These are phyloP conservation scores for Aureobasidium sp. DNA, from an alignment of 2,329 filamentous ascomycete species.

Conservation along the genomic window DNA sequence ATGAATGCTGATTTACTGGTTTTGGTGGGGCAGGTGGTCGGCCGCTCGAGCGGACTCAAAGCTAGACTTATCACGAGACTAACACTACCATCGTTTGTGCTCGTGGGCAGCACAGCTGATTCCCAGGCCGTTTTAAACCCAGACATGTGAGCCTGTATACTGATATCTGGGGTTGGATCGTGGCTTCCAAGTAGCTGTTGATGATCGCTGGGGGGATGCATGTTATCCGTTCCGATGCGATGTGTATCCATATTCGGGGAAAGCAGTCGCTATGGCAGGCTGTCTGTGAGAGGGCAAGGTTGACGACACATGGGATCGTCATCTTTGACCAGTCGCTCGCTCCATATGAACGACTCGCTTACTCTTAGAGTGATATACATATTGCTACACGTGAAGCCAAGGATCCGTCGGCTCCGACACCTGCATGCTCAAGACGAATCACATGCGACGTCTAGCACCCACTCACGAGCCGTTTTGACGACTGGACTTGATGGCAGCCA, in stretches of 20 bases:
- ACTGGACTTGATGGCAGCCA: constrained; percentile 2
- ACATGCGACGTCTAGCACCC: neutral
- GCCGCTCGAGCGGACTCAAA: constrained; percentile 2
- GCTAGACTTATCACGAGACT: constrained; percentile 2
- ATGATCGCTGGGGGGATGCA: constrained; percentile 5
- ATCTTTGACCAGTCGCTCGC: neutral
- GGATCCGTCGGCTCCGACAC: neutral
- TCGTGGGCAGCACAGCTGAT: constrained; percentile 10
- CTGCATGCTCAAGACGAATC: constrained; percentile 6
- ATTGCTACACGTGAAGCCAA: constrained; percentile 7
- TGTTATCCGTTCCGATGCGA: constrained; percentile 1
- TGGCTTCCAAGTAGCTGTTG: neutral
- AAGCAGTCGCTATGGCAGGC: neutral
- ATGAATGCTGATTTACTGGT: neutral
- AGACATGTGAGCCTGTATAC: constrained; percentile 2
- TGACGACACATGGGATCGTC: constrained; percentile 5
- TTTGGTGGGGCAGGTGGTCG: neutral
- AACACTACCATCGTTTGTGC: neutral
- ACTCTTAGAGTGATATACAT: neutral
- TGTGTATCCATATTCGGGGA: neutral
- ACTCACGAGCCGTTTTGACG: constrained; percentile 1
- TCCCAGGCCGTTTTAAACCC: neutral
- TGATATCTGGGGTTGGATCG: constrained; percentile 8
- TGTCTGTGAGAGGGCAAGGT: neutral
- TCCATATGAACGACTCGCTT: neutral